A percentile compares a stretch with the other conserved stretches of the same genome.
Evolutionary conservation across 495 filamentous ascomycete genomes (phyloP).

Genomic region (Monascus purpureus): DNA sequence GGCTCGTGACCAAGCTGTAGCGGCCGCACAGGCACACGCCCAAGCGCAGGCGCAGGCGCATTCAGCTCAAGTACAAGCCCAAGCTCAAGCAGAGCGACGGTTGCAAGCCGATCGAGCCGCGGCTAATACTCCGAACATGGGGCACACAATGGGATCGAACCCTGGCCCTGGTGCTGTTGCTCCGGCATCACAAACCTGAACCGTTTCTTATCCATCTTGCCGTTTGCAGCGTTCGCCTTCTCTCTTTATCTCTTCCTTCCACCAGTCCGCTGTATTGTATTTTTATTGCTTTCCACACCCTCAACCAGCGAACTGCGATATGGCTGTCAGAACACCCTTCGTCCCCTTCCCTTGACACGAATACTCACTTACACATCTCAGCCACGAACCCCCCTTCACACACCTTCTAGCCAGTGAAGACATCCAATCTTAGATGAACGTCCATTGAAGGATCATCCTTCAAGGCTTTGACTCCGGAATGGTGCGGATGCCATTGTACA

Average conservation of each 20-base stretch:
- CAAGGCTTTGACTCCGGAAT: constrained; percentile 9
- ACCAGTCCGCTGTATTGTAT: constrained; percentile 18
- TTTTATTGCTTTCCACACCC: constrained; percentile 20
- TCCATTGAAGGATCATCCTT: constrained; percentile 3
- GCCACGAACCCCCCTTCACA: no score
- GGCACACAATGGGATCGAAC: constrained; percentile 20
- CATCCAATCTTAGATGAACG: no score
- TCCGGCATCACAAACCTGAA: constrained; percentile 23
- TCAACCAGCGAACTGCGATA: constrained; percentile 9
- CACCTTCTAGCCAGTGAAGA: no score
- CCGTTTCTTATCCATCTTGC: constrained; percentile 15
- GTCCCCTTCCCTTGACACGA: constrained; percentile 5
- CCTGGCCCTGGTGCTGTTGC: constrained; percentile 18
- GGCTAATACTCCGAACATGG: constrained; percentile 13
- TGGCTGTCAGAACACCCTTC: neutral
- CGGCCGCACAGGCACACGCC: constrained; percentile 33
- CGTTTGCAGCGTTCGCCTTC: neutral
- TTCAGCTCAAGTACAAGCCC: constrained; percentile 20
- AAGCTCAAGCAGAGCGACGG: constrained; percentile 21
- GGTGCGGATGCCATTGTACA: constrained; percentile 30
- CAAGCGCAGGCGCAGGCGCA: constrained; percentile 30
- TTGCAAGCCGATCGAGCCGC: constrained; percentile 28
- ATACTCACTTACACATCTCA: constrained; percentile 8
- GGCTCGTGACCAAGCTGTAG: constrained; percentile 30
- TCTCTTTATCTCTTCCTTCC: constrained; percentile 11